Evolutionary conservation across 176 grass and related monocot species (phyloP).

Genomic region (Rhynchospora pubera): DNA sequence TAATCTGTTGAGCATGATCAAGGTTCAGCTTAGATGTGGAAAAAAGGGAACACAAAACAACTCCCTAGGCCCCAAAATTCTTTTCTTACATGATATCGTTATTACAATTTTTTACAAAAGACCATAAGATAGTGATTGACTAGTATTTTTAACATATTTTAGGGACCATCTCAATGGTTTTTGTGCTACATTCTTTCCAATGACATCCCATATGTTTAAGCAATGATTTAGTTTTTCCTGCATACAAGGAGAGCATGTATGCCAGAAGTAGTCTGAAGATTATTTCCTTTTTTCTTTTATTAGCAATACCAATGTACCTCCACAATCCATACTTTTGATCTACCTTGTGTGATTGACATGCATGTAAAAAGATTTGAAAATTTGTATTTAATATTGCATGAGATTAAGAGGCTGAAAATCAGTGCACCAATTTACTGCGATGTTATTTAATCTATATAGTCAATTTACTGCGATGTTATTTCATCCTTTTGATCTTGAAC

Average conservation of each 20-base stretch:
- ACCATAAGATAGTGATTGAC: not conserved
- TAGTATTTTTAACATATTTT: not conserved
- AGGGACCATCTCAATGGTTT: not conserved
- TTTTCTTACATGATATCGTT: not conserved
- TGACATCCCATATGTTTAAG: not conserved
- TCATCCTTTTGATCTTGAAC: not conserved
- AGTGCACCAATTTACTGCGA: not conserved
- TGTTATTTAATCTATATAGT: no score
- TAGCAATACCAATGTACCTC: not conserved
- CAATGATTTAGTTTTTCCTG: not conserved
- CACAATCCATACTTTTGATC: not conserved
- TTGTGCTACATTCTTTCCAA: not conserved
- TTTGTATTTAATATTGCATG: conserved; percentile 2
- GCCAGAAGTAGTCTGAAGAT: not conserved
- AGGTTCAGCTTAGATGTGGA: not conserved
- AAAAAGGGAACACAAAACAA: not conserved
- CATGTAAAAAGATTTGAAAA: not conserved
- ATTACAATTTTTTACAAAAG: not conserved
- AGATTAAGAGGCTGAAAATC: not conserved
- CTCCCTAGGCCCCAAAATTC: not conserved
- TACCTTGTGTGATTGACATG: not conserved
- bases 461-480: no score
- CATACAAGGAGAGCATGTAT: not conserved
- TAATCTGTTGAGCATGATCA: conserved; percentile 1
- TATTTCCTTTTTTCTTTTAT: not conserved